phyloP scores from a whole-genome alignment of 1,139 yeast genomes.

The Suhomyces taliae region DNA sequence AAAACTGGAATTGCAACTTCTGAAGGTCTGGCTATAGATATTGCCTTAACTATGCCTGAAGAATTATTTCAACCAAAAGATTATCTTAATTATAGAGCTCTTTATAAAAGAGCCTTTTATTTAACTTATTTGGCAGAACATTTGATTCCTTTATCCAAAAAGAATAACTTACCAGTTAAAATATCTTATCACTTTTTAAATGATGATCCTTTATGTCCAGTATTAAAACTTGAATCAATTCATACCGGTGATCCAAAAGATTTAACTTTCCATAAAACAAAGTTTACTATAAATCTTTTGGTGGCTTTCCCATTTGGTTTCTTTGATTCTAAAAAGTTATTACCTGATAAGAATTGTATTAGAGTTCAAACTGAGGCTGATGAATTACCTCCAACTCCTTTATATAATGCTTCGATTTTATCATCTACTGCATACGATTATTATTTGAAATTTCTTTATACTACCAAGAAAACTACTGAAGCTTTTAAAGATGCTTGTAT shows the following conservation, averaged over 20 bases:
- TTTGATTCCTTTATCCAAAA: slow-evolving; percentile 54
- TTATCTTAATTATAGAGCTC: slow-evolving; percentile 82
- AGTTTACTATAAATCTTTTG: slow-evolving; percentile 67
- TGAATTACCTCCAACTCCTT: slow-evolving; percentile 71
- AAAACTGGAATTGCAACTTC: slow-evolving; percentile 73
- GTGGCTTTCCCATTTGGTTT: slow-evolving; percentile 70
- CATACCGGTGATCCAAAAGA: slow-evolving; percentile 49
- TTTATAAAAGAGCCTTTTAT: slow-evolving; percentile 87
- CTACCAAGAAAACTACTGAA: slow-evolving; percentile 72
- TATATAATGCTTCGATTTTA: slow-evolving; percentile 78
- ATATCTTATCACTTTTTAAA: slow-evolving; percentile 58
- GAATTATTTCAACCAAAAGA: slow-evolving; percentile 80
- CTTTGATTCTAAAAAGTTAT: slow-evolving; percentile 73
- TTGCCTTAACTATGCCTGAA: slow-evolving; percentile 79
- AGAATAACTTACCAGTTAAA: slow-evolving; percentile 56
- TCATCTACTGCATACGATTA: slow-evolving; percentile 68
- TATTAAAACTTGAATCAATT: slow-evolving; percentile 54
- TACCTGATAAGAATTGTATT: slow-evolving; percentile 77
- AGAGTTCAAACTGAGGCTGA: slow-evolving; percentile 57
- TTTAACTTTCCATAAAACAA: slow-evolving; percentile 63
- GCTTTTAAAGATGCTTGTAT: slow-evolving; percentile 88
- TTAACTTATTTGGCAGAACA: slow-evolving; percentile 73
- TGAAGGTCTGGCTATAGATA: slow-evolving; percentile 66
- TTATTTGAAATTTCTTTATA: slow-evolving; percentile 72
- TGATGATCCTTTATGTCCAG: slow-evolving; percentile 67